phyloP scores from a whole-genome alignment of 768 basidiomycete genomes.

The Rubroboletus satanas region DNA sequence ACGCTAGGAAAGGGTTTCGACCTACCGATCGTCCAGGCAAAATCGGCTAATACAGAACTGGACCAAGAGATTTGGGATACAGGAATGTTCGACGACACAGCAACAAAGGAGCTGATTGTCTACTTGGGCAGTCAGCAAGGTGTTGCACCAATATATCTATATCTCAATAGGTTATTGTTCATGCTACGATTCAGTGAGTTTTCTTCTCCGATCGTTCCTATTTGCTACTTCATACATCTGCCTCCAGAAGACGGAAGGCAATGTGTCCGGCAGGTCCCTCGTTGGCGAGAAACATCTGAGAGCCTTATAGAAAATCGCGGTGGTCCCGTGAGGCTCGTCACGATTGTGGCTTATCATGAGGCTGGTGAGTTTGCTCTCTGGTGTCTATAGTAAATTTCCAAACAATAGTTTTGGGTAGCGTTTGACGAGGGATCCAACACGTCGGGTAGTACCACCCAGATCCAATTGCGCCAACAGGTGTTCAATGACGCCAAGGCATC shows the following conservation, averaged over 20 bases:
- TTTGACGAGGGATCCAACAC: not conserved
- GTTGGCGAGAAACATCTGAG: not conserved
- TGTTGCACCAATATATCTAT: not conserved
- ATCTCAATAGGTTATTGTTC: too few species aligned
- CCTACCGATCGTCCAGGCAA: constrained; percentile 7
- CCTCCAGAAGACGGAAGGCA: constrained; percentile 7
- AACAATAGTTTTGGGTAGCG: not conserved
- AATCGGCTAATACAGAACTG: not conserved
- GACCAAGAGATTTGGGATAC: constrained; percentile 6
- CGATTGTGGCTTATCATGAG: constrained; percentile 11
- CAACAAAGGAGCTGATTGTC: not conserved
- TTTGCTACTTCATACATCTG: not conserved
- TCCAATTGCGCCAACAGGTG: not conserved
- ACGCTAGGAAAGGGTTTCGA: constrained; percentile 24
- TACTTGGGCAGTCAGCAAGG: constrained; percentile 7
- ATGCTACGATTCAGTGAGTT: constrained; percentile 16
- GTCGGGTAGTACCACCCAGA: not conserved
- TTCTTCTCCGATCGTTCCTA: not conserved
- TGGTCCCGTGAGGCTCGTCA: constrained; percentile 5
- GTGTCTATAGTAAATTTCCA: not conserved
- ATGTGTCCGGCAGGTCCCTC: not conserved
- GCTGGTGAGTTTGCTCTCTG: constrained; percentile 1
- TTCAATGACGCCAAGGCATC: constrained; percentile 1
- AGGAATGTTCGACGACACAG: constrained; percentile 7
- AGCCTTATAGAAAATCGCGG: not conserved